Conservation (phyloP, 805 yeast species). For the Kodamaea jinghongensis region DNA sequence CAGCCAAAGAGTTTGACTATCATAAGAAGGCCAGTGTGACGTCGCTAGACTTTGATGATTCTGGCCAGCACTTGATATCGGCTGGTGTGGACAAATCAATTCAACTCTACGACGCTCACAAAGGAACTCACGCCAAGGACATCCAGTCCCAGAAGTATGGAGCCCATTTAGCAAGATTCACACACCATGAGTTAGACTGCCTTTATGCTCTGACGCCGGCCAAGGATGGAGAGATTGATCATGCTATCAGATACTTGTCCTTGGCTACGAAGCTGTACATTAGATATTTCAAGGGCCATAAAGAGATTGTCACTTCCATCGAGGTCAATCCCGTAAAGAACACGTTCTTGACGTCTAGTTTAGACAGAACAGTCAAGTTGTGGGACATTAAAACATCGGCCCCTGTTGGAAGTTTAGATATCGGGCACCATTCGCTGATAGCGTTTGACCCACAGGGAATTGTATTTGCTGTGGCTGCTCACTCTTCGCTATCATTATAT, state of each 20-base stretch:
- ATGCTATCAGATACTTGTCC: constrained; percentile 71
- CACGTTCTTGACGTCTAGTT: constrained; percentile 61
- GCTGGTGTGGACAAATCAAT: constrained; percentile 80
- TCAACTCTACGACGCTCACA: constrained; percentile 72
- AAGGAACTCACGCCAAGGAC: constrained; percentile 67
- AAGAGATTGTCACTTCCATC: constrained; percentile 66
- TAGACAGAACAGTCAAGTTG: constrained; percentile 74
- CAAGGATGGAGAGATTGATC: constrained; percentile 47
- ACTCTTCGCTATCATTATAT: constrained; percentile 45
- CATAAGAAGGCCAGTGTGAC: constrained; percentile 59
- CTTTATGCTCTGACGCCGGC: constrained; percentile 75
- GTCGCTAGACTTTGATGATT: constrained; percentile 74
- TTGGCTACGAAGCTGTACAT: constrained; percentile 75
- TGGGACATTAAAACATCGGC: constrained; percentile 82
- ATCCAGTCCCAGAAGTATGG: constrained; percentile 89
- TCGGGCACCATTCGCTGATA: constrained; percentile 52
- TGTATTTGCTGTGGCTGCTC: constrained; percentile 63
- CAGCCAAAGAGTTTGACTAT: constrained; percentile 49
- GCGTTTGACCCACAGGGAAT: constrained; percentile 85
- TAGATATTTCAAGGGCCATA: constrained; percentile 87
- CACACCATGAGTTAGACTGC: constrained; percentile 69
- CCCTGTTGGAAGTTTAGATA: constrained; percentile 56
- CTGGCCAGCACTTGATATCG: constrained; percentile 74
- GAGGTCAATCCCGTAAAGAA: constrained; percentile 73
- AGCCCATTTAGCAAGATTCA: constrained; percentile 79